A percentile compares a stretch with the other conserved stretches of the same genome.
phyloP scores from a whole-genome alignment of 139 green algal genomes.

The Pleodorina starrii region DNA sequence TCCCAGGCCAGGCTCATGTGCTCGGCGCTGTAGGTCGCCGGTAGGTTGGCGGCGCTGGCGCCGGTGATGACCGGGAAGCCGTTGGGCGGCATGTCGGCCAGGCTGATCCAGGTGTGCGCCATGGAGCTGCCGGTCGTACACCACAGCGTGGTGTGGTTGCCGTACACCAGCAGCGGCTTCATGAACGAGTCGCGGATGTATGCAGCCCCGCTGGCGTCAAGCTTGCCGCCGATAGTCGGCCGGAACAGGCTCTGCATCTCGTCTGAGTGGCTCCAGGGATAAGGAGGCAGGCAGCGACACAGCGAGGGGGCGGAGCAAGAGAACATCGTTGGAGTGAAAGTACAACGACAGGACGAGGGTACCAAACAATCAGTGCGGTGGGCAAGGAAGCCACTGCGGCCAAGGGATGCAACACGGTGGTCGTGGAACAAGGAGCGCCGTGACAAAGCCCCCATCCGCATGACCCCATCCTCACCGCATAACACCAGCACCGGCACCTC shows the following conservation, averaged over 20 bases:
- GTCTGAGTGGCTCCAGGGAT: neutral
- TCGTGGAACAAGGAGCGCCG: no score
- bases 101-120: constrained; percentile 16
- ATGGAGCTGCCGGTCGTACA: neutral
- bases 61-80: neutral
- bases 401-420: no score
- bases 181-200: constrained; percentile 25
- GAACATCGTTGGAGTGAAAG: no score
- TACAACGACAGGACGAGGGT: no score
- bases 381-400: no score
- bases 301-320: no score
- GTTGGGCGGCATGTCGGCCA: constrained; percentile 13
- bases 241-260: constrained; percentile 29
- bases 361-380: no score
- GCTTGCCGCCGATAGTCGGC: constrained; percentile 6
- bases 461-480: constrained; percentile 17
- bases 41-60: neutral
- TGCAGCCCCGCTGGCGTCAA: neutral
- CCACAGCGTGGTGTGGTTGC: constrained; percentile 12
- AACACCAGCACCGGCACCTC: constrained; percentile 27
- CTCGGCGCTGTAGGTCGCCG: constrained; percentile 1
- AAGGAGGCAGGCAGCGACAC: no score
- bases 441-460: no score
- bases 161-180: constrained; percentile 35
- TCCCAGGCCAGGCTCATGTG: constrained; percentile 16